Evolutionary conservation across 2,329 filamentous ascomycete species (phyloP).

Genomic region (Neonectria faginata): DNA sequence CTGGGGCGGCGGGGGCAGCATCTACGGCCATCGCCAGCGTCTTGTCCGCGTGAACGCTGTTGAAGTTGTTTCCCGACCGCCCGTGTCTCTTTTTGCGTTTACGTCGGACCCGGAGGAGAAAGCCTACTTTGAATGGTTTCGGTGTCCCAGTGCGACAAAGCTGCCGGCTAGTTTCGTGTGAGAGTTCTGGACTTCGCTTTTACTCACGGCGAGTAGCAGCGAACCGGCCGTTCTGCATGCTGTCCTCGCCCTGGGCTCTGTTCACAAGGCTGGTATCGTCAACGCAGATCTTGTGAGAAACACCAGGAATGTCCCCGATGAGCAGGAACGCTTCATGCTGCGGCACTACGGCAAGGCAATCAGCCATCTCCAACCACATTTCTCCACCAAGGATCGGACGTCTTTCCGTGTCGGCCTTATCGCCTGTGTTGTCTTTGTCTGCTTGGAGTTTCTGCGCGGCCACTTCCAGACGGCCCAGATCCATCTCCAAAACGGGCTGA

Average conservation of each 20-base stretch:
- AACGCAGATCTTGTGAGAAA: conserved; percentile 19
- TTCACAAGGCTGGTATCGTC: conserved; percentile 42
- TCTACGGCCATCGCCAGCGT: not conserved
- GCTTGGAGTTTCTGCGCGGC: conserved; percentile 51
- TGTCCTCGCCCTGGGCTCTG: conserved; percentile 52
- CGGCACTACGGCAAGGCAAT: conserved; percentile 55
- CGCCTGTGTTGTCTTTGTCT: conserved; percentile 52
- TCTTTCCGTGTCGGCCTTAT: conserved; percentile 54
- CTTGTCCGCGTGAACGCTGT: not conserved
- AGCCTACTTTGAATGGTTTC: conserved; percentile 48
- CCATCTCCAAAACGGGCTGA: conserved; percentile 59
- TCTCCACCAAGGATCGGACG: conserved; percentile 39
- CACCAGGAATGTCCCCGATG: not conserved
- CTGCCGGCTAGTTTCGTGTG: conserved; percentile 52
- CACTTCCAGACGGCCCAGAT: conserved; percentile 51
- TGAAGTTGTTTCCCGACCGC: conserved; percentile 13
- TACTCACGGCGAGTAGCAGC: conserved; percentile 51
- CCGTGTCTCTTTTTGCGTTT: conserved; percentile 7
- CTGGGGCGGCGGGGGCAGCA: conserved; percentile 31
- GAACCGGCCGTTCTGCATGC: conserved; percentile 57
- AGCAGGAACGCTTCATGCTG: conserved; percentile 42
- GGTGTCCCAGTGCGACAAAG: conserved; percentile 51
- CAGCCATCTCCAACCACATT: conserved; percentile 50
- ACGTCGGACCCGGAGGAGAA: conserved; percentile 28
- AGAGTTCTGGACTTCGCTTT: conserved; percentile 53